phyloP scores from a whole-genome alignment of 106 monocot species.

The Apostasia ramifera region DNA sequence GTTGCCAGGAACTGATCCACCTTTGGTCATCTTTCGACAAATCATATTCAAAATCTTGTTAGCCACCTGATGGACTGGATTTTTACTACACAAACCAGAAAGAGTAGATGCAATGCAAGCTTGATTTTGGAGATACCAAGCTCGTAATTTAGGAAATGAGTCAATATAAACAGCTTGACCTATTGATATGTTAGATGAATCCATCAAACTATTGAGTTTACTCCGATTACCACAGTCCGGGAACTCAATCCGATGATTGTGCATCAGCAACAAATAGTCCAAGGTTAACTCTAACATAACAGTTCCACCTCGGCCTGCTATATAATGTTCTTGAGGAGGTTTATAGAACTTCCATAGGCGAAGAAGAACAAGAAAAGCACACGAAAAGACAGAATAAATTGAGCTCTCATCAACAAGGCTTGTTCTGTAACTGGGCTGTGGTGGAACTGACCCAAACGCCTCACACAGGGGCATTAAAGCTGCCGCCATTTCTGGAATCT shows the following conservation, averaged over 20 bases:
- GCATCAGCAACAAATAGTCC: constrained; percentile 78
- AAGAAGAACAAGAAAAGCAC: constrained; percentile 92
- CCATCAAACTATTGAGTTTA: constrained; percentile 4
- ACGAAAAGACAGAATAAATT: constrained; percentile 81
- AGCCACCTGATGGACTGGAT: constrained; percentile 70
- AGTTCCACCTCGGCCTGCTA: constrained; percentile 58
- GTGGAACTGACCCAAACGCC: constrained; percentile 72
- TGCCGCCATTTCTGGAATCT: constrained; percentile 93
- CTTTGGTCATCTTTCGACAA: constrained; percentile 59
- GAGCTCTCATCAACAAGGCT: constrained; percentile 47
- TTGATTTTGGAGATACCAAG: constrained; percentile 93
- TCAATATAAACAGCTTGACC: constrained; percentile 64
- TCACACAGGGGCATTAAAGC: constrained; percentile 91
- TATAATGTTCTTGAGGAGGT: constrained; percentile 61
- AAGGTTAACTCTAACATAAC: constrained; percentile 60
- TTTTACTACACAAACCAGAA: constrained; percentile 52
- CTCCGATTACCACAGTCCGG: constrained; percentile 17
- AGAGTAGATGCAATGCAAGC: constrained; percentile 84
- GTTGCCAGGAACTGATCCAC: constrained; percentile 26
- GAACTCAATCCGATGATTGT: constrained; percentile 38
- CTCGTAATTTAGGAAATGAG: constrained; percentile 75
- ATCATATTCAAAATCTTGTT: constrained; percentile 85
- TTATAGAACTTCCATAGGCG: constrained; percentile 92
- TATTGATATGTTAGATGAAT: constrained; percentile 5
- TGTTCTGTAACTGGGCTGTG: constrained; percentile 35